Conservation (phyloP, 306 rosid genomes). For the Hippophae rhamnoides region DNA sequence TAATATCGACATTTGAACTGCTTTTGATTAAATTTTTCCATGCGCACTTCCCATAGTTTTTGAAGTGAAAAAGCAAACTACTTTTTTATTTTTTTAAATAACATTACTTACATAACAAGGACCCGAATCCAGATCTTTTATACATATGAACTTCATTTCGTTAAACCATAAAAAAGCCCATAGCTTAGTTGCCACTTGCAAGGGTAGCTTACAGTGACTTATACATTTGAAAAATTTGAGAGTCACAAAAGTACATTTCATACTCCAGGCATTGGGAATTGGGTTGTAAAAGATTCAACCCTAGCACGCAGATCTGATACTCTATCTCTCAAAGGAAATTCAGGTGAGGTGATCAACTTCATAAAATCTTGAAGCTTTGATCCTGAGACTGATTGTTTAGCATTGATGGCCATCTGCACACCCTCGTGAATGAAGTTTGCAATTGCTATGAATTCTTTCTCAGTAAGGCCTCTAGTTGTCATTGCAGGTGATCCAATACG, state of each 20-base stretch:
- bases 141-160: too few relatives aligned
- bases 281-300: constrained; percentile 76
- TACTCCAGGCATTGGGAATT: constrained; percentile 76
- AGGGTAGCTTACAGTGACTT: too few relatives aligned
- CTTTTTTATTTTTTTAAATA: too few relatives aligned
- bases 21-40: too few relatives aligned
- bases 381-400: constrained; percentile 50
- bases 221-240: too few relatives aligned
- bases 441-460: constrained; percentile 47
- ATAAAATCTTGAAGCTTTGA: constrained; percentile 77
- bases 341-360: constrained; percentile 54
- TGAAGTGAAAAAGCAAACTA: too few relatives aligned
- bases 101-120: too few relatives aligned
- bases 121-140: too few relatives aligned
- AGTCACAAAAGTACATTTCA: constrained; percentile 12
- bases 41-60: too few relatives aligned
- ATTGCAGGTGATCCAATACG: constrained; percentile 97
- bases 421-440: constrained; percentile 90
- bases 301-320: constrained; percentile 48
- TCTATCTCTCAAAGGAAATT: constrained; percentile 42
- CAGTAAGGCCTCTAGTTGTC: constrained; percentile 86
- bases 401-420: constrained; percentile 54
- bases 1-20: too few relatives aligned
- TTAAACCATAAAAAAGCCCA: too few relatives aligned
- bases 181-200: too few relatives aligned